Evolutionary conservation across 768 basidiomycete genomes (phyloP), one percentile per base, ranked within the genome.

Genomic region (Fomitopsis pulvina): DNA sequence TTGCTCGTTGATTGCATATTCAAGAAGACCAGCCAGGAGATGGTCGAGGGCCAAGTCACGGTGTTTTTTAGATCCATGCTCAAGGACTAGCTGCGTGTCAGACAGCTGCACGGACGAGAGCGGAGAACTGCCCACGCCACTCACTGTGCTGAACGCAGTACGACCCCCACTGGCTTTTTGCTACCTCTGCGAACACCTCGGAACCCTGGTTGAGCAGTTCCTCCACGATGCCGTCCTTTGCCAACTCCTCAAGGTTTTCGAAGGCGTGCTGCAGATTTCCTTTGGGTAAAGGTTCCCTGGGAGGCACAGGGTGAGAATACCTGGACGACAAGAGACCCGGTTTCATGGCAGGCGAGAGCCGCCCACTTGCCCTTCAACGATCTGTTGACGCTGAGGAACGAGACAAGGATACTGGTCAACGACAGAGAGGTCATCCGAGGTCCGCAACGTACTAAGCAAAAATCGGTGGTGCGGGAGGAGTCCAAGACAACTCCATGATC

Each of bases 401-500:
- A 52, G 12, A 21, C 16, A 25, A 27, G 34, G 18, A 44, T 16
- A 53, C 40, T 42, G 48, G 25, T n/a, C 38, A 43, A 28, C 10
- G 26, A 49, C 8, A 54, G 41, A 50, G 30, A 20, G 27, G 28
- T 45, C 34, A 37, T 25, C 11, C 53, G n/a, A 47, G 6, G n/a
- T 24, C 27, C 12, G n/a, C 16, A 40, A 22, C 27, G 16, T 25
- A 90, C 89, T 82, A 89, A 2, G 85, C 79, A 61, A 92, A 92
- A 61, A 92, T 92, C 2, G 90, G 90, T 22, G 90, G 90, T 0
- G 87, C 87, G 32, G 88, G 89, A 20, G 85, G 75, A 1, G 86
- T 86, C 90, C 90, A 92, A 4, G 82, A 84, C 28, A 92, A 67
- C 63, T 92, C 90, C 90, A 92, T 92, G 58, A 92, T 89, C 85